phyloP scores from a whole-genome alignment of 139 green algal genomes.

The Chlorella ohadii region DNA sequence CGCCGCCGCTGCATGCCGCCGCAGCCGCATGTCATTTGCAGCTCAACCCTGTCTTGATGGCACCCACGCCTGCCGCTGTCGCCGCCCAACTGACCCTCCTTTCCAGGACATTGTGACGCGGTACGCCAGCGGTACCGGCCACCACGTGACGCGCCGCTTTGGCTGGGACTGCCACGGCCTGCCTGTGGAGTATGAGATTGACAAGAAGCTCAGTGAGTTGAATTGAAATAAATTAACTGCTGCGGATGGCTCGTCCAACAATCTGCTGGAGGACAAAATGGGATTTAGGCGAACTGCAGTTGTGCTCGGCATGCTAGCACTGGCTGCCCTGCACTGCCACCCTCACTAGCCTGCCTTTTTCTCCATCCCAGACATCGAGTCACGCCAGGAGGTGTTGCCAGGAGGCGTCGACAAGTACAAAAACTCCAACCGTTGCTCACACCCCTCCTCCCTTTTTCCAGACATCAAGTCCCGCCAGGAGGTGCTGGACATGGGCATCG shows the following conservation, averaged over 20 bases:
- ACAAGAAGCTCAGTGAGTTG: slow-evolving; percentile 93
- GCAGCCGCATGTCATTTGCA: no score
- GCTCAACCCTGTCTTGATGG: no score
- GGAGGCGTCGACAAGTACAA: no score
- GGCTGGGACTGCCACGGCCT: slow-evolving; percentile 99
- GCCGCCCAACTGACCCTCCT: neutral
- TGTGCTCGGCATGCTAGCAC: neutral
- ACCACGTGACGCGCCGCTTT: slow-evolving; percentile 92
- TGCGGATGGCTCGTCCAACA: no score
- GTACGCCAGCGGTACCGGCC: slow-evolving; percentile 88
- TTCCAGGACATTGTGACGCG: slow-evolving; percentile 96
- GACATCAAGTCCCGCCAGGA: slow-evolving; percentile 89
- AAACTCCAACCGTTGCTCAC: no score
- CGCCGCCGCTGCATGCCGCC: no score
- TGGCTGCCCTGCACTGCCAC: neutral
- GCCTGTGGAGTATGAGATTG: slow-evolving; percentile 99
- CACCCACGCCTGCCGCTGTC: no score
- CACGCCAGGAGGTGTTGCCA: neutral
- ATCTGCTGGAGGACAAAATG: no score
- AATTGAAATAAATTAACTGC: no score
- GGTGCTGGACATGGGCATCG: slow-evolving; percentile 96
- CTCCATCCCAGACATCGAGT: neutral
- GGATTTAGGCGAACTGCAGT: no score
- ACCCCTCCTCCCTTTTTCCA: slow-evolving; percentile 37
- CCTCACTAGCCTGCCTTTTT: neutral